Base-by-base conservation (phyloP, 805 yeast genomes). In the Candida glaebosa region DNA sequence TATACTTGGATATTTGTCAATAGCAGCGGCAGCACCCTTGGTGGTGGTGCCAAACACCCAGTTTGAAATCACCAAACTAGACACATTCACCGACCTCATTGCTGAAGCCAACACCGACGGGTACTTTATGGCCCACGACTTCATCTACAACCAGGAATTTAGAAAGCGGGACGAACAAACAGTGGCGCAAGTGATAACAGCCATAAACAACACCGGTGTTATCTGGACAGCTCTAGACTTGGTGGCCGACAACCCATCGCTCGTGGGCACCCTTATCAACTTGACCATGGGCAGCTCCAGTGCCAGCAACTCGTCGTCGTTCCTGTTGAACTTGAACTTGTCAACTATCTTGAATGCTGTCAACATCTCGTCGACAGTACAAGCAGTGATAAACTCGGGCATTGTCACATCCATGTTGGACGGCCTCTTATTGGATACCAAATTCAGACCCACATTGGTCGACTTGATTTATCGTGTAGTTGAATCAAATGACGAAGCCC, bases 371-470 rank as follows among this genome's bases (percentile, higher is more conserved):
- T 56, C 51, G 3, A 45, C 64, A 8, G 36, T 59, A 17, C 43
- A 41, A 7, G 48, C 53, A 7, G 61, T 66, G 8, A 38, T 49
- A 39, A 50, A 57, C 2, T 67, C 73, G 1, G 75, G 75, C 0
- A 56, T 69, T 17, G 48, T 65, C 15, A 46, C 56, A 5, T 60
- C 65, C 5, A 37, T 59, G 2, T 53, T 63, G 42, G 71, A 69
- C 44, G 74, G 73, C 0, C 43, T 67, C 9, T 51, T 69, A 20
- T 56, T 69, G 45, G 74, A 69, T 45, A 50, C 49, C 1, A 39
- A 39, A 25, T 65, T 50, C 47, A 53, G 69, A 38, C 67, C 68
- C 3, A 57, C 50, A 14, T 45, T 69, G 8, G 65, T 60, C 5
- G 50, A 61, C 36, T 46, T 69, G 28, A 51, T 57, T 22, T 54